phyloP scores from a whole-genome alignment of 192 early-diverging fungal species.

The Chytriomyces confervae region DNA sequence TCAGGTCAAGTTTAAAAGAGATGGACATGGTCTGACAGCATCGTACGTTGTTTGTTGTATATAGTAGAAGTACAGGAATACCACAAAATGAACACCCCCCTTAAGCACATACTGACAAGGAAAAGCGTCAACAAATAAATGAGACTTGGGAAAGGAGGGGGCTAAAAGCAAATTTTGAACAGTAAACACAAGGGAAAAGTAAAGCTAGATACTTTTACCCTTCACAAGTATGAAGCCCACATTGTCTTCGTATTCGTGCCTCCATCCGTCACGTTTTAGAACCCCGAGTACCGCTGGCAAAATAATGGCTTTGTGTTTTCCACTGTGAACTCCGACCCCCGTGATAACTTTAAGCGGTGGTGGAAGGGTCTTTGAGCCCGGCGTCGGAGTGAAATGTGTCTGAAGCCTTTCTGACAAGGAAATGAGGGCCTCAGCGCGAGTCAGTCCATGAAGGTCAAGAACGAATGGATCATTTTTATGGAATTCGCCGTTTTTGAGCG shows the following conservation, averaged over 20 bases:
- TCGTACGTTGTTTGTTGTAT: too few relatives aligned
- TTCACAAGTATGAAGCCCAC: slow-evolving; percentile 14
- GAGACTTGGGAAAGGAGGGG: too few relatives aligned
- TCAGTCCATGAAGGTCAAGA: slow-evolving; percentile 35
- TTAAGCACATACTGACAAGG: too few relatives aligned
- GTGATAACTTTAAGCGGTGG: slow-evolving; percentile 34
- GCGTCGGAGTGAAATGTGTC: background rate
- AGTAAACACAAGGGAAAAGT: too few relatives aligned
- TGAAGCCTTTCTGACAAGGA: background rate
- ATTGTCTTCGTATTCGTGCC: slow-evolving; percentile 14
- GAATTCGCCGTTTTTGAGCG: background rate
- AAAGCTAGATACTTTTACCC: background rate
- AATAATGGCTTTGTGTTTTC: slow-evolving; percentile 17
- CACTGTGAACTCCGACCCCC: slow-evolving; percentile 15
- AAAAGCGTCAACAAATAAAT: too few relatives aligned
- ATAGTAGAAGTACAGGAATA: too few relatives aligned
- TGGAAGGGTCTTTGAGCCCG: background rate
- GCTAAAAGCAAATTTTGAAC: too few relatives aligned
- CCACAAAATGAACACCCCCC: too few relatives aligned
- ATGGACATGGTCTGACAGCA: too few relatives aligned
- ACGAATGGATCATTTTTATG: slow-evolving; percentile 9
- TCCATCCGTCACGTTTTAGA: slow-evolving; percentile 33
- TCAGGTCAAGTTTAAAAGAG: too few relatives aligned
- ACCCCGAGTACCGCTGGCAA: slow-evolving; percentile 22
- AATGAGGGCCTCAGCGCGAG: slow-evolving; percentile 13